Percentiles rank a stretch among this genome's conserved stretches.
phyloP scores from a whole-genome alignment of 129 eudicot species.

The Ambrosia trifida region DNA sequence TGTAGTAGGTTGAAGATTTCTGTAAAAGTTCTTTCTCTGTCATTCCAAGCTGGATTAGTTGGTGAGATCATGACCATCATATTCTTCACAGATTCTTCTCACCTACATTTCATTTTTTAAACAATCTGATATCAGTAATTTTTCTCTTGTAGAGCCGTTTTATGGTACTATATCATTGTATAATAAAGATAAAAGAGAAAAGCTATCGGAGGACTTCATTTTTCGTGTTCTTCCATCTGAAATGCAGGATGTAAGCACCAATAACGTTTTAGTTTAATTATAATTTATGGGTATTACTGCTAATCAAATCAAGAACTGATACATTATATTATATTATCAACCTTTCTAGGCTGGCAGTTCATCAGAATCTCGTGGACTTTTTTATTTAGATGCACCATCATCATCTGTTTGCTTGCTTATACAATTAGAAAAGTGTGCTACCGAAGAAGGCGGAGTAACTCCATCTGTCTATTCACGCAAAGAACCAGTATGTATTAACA shows the following conservation, averaged over 20 bases:
- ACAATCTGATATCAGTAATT: slow-evolving; percentile 21
- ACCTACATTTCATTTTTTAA: slow-evolving; percentile 3
- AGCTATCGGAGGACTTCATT: slow-evolving; percentile 90
- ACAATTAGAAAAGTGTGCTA: slow-evolving; percentile 96
- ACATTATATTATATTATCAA: slow-evolving; percentile 23
- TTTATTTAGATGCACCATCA: slow-evolving; percentile 87
- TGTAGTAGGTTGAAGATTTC: slow-evolving; percentile 90
- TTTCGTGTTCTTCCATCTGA: slow-evolving; percentile 77
- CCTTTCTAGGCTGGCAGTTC: slow-evolving; percentile 70
- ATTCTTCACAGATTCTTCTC: slow-evolving; percentile 15
- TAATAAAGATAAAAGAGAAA: slow-evolving; percentile 94
- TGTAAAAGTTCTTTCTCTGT: slow-evolving; percentile 88
- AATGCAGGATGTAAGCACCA: slow-evolving; percentile 73
- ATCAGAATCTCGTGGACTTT: slow-evolving; percentile 78
- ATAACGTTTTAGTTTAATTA: background rate
- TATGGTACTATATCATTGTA: slow-evolving; percentile 93
- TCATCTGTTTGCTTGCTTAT: slow-evolving; percentile 89
- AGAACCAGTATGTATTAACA: slow-evolving; percentile 65
- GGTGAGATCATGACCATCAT: slow-evolving; percentile 60
- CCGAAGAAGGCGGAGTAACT: slow-evolving; percentile 98
- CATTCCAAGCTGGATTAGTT: slow-evolving; percentile 93
- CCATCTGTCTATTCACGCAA: slow-evolving; percentile 95
- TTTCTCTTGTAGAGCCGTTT: slow-evolving; percentile 79
- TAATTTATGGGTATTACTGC: background rate
- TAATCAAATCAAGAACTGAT: slow-evolving; percentile 2